Evolutionary conservation across 2,329 filamentous ascomycete genomes (phyloP), one percentile per base, ranked within the genome.

Genomic region (Xylariales sp.): DNA sequence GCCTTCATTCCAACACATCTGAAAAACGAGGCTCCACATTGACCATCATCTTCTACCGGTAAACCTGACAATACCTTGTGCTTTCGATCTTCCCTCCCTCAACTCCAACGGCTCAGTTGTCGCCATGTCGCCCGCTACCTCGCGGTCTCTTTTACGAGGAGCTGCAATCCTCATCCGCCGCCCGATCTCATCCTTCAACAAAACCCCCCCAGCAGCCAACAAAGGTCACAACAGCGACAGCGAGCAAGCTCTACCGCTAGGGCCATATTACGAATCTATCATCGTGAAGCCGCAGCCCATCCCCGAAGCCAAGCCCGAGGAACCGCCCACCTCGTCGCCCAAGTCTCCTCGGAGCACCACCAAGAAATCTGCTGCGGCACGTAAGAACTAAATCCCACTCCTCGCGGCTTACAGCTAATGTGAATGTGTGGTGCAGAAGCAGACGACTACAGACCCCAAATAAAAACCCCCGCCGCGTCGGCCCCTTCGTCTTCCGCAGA

Each of bases 241-340:
- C 25, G 55, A 67, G 42, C 70, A 74, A 50, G 66, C 62, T n/a
- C 61, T 63, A 12, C 76, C 78, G 0, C 63, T 80, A 1, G 78
- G 78, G 1, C 57, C 64, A 31, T 83, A 79, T 62, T 83, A 83
- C 59, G 70, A 79, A 48, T 59, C 65, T n/a, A 70, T 82, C 18
- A 65, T 82, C 32, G 63, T 67, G 36, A 63, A 61, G 4, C 70
- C 72, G 0, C 61, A 65, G 7, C 66, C 66, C 2, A 66, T 62
- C 40, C 63, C 51, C 37, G 51, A 59, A 7, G 51, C 57, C 25
- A 74, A 74, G 51, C 66, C 65, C 33, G 66, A 74, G 48, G 58
- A 61, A 8, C 66, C 70, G 0, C 68, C 70, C 2, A 61, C 57
- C n/a, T 62, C 66, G 5, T 63, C 68, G 12, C 48, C 55, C 21